Base-by-base conservation (phyloP, 495 filamentous ascomycete species). In the Penicillium odoratum region DNA sequence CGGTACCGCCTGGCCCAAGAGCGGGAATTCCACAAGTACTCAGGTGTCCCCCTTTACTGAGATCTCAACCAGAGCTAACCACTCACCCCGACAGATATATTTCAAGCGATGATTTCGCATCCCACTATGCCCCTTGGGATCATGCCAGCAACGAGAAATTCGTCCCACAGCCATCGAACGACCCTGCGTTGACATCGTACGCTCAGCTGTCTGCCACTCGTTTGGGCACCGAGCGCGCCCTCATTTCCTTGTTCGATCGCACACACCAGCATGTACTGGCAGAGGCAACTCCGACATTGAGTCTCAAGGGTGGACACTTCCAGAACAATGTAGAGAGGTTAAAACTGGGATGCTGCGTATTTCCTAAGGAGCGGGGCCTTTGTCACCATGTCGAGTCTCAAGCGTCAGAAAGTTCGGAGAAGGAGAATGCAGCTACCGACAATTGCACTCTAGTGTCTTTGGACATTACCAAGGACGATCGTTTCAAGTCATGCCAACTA, bases 191-290 rank as follows among this genome's bases (percentile, higher is more conserved):
- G 21, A 83, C 80, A 0, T 79, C 82, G 1, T 83, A 87, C 59
- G 82, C 85, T 30, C 85, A 89, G 63, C 66, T 89, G 25, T 83
- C 79, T 0, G 71, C 80, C 28, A 69, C 83, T 25, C 74, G 81
- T 7, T 64, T 87, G 42, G 73, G 81, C 33, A 72, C 71, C 34
- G 71, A 77, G 34, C 82, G 84, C 6, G 72, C 67, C 26, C 68
- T 86, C 53, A 78, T 88, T 30, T 84, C 81, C 0, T 72, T 89
- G 21, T 82, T 86, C 56, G 84, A 81, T 60, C 71, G 71, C 26
- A 73, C 75, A 15, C 64, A 76, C 29, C 80, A 85, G 59, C 80
- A 85, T 54, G 71, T 88, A 34, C 70, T 88, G 8, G 81, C 86
- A 9, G 86, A 89, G 59, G 83, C 49, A 2, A 84, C 83, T 4